Percentiles rank a stretch among this genome's conserved stretches.
These are phyloP conservation scores for Fusarium goolgardi DNA, from an alignment of 2,329 filamentous ascomycete species.

Conservation along the genomic window DNA sequence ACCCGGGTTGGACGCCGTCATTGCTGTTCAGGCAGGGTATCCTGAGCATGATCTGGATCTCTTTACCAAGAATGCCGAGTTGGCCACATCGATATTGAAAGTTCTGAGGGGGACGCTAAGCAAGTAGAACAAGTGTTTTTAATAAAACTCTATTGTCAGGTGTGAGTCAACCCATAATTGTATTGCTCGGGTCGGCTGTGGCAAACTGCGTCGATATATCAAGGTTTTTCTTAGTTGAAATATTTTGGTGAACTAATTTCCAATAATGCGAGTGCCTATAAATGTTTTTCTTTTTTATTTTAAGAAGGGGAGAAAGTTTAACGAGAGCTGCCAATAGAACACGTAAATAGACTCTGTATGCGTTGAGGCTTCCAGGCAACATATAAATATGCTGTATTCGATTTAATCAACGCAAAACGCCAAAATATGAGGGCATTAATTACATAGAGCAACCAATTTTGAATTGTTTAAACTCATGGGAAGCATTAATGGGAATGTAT, in stretches of 20 bases:
- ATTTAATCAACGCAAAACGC: neutral
- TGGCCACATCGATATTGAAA: conserved; percentile 27
- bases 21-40: conserved; percentile 36
- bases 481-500: too few species aligned
- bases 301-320: neutral
- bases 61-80: conserved; percentile 26
- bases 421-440: neutral
- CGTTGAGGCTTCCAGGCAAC: neutral
- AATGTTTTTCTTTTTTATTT: too few species aligned
- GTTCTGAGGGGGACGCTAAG: neutral
- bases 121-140: neutral
- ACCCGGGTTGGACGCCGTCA: conserved; percentile 11
- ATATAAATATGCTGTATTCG: neutral
- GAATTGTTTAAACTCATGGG: too few species aligned
- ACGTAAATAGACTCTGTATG: neutral
- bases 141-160: neutral
- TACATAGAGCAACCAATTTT: too few species aligned
- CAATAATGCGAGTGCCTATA: too few species aligned
- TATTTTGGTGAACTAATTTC: too few species aligned
- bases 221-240: too few species aligned
- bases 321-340: neutral
- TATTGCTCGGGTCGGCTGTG: neutral
- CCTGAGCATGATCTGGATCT: conserved; percentile 34
- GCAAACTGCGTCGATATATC: neutral
- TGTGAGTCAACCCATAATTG: neutral